A percentile compares a stretch with the other conserved stretches of the same genome.
Evolutionary conservation across 257 asterid species (phyloP).

Genomic region (Handroanthus guayacan): DNA sequence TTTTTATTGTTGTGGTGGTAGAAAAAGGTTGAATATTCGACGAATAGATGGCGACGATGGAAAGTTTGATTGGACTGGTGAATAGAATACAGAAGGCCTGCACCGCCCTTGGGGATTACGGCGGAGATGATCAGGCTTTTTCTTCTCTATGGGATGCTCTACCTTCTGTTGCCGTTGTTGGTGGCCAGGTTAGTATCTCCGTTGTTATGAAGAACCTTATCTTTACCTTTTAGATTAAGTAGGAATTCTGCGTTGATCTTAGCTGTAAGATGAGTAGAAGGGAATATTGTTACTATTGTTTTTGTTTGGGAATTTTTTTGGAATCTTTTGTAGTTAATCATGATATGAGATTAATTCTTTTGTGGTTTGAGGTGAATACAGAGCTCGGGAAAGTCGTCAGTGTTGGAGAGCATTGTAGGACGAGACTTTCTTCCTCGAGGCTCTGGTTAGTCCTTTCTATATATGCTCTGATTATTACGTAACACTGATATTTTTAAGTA

Average conservation of each 20-base stretch:
- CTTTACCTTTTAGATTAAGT: conserved; percentile 2
- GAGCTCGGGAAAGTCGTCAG: conserved; percentile 98
- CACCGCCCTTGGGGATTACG: conserved; percentile 91
- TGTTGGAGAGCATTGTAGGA: conserved; percentile 93
- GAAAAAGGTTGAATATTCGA: conserved; percentile 21
- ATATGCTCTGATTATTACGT: conserved; percentile 8
- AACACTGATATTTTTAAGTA: not conserved
- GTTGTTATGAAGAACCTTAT: conserved; percentile 1
- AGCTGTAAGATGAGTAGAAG: conserved; percentile 28
- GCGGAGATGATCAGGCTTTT: conserved; percentile 73
- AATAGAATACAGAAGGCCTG: conserved; percentile 92
- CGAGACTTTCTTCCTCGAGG: conserved; percentile 98
- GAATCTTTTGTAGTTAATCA: conserved; percentile 1
- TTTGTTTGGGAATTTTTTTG: not conserved
- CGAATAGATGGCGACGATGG: conserved; percentile 74
- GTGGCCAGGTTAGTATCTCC: conserved; percentile 70
- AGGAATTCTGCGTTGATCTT: conserved; percentile 25
- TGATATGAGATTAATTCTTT: conserved; percentile 12
- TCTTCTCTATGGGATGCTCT: conserved; percentile 95
- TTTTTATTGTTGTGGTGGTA: conserved; percentile 27
- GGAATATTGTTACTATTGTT: not conserved
- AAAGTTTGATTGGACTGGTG: conserved; percentile 89
- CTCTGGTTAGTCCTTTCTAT: conserved; percentile 64
- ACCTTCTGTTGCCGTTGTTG: conserved; percentile 96
- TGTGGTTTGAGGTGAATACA: conserved; percentile 45